Evolutionary conservation across 331 rosid species (phyloP).

Genomic region (Saraca asoca): DNA sequence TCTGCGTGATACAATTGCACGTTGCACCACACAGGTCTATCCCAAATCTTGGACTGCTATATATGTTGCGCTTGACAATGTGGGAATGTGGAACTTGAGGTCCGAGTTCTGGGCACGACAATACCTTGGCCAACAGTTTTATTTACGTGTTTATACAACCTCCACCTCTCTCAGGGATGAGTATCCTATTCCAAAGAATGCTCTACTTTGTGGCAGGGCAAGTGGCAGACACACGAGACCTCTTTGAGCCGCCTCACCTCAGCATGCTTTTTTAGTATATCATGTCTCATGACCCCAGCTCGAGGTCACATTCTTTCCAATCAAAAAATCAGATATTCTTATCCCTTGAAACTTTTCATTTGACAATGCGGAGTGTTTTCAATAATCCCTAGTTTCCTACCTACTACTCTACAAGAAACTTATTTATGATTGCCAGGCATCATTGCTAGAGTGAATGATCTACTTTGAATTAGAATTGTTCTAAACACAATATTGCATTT

Average conservation of each 20-base stretch:
- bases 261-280: conserved; percentile 36
- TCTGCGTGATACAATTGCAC: conserved; percentile 87
- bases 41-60: conserved; percentile 94
- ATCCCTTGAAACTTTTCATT: conserved; percentile 24
- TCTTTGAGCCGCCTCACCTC: conserved; percentile 50
- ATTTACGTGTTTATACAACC: conserved; percentile 74
- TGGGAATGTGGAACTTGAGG: conserved; percentile 99
- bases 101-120: conserved; percentile 95
- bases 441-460: no score
- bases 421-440: no score
- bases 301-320: conserved; percentile 84
- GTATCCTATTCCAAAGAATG: conserved; percentile 90
- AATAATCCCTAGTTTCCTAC: conserved; percentile 19
- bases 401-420: neutral
- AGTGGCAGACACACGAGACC: conserved; percentile 91
- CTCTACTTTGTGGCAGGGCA: conserved; percentile 87
- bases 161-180: conserved; percentile 92
- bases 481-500: no score
- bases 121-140: conserved; percentile 94
- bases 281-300: conserved; percentile 66
- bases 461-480: no score
- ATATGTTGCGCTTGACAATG: conserved; percentile 84
- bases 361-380: neutral
- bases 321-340: conserved; percentile 21
- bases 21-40: conserved; percentile 93